Evolutionary conservation across 352 stramenopile species (phyloP), one percentile per base, ranked within the genome.

Genomic region (Phytopythium boreale): DNA sequence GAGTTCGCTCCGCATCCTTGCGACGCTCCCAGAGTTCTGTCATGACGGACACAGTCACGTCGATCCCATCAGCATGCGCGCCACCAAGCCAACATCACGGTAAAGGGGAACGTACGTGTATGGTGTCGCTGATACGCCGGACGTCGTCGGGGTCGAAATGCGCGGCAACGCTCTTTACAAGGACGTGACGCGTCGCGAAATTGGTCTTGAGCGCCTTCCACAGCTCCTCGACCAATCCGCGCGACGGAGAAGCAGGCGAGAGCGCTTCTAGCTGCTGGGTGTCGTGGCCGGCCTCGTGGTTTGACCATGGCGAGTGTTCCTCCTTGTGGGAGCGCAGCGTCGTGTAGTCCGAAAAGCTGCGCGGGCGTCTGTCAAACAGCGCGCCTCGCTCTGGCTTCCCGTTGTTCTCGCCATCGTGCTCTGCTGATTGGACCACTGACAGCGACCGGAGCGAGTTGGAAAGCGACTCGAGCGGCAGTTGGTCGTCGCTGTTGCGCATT

Each of bases 281-380:
- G 43, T 50, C 20, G 17, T 26, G 20, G 10, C 43, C 43, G 26
- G 59, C 53, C 12, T 65, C 62, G 4, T 59, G 66, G 29, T 4
- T 53, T 11, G 47, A n/a, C 72, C 70, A 82, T 4, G 20, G 15
- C 2, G 31, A 44, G 29, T 59, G 68, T 10, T 72, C 59, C 27
- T 70, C 64, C 27, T 37, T 39, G 26, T 67, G 58, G 6, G 73
- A 69, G 0, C 67, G 67, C 10, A 89, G 61, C 10, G 71, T 74
- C 62, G 78, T 75, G 60, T 90, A 92, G 61, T 92, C 82, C 14
- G 84, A 92, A 53, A 80, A 90, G 51, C 84, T 92, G 10, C 82
- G 78, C 17, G 79, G 78, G 7, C 81, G 69, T 12, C 26, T 46
- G 11, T 14, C n/a, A 20, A 47, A 34, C 10, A 34, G 15, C 15